A percentile compares a stretch with the other conserved stretches of the same genome.
phyloP scores from a whole-genome alignment of 2,329 filamentous ascomycete species.

The Venturiaceae sp. region DNA sequence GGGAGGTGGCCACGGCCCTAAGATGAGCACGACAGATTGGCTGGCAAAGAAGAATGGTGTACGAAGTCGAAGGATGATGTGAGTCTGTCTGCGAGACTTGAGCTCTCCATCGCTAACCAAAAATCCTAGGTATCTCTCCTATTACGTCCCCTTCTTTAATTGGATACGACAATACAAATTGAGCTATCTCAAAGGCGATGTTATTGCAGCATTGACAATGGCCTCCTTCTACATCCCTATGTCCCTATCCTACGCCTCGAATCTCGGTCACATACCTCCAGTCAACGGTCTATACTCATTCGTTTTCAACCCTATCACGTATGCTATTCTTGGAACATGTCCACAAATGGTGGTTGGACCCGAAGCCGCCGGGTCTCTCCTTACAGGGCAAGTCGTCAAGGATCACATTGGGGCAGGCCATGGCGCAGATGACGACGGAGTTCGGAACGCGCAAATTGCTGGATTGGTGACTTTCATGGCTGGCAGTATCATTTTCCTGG shows the following conservation, averaged over 20 bases:
- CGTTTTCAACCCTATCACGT: conserved; percentile 83
- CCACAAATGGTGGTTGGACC: conserved; percentile 91
- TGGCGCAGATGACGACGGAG: conserved; percentile 55
- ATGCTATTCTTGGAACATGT: conserved; percentile 83
- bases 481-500: conserved; percentile 78
- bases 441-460: conserved; percentile 70
- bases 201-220: conserved; percentile 85
- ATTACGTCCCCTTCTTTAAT: conserved; percentile 84
- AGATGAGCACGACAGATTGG: conserved; percentile 62
- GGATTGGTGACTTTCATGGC: conserved; percentile 83
- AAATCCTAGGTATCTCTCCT: conserved; percentile 64
- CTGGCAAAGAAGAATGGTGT: conserved; percentile 66
- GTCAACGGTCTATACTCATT: conserved; percentile 94
- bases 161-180: conserved; percentile 85
- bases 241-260: conserved; percentile 85
- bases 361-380: conserved; percentile 83
- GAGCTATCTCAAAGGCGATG: conserved; percentile 74
- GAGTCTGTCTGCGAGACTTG: conserved; percentile 19
- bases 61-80: conserved; percentile 66
- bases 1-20: conserved; percentile 42
- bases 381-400: conserved; percentile 81
- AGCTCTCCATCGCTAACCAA: not conserved
- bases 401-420: conserved; percentile 61
- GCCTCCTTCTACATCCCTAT: conserved; percentile 98
- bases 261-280: conserved; percentile 83